Conservation (phyloP, 371 early-diverging fungal genomes). For the Lichtheimia corymbifera region DNA sequence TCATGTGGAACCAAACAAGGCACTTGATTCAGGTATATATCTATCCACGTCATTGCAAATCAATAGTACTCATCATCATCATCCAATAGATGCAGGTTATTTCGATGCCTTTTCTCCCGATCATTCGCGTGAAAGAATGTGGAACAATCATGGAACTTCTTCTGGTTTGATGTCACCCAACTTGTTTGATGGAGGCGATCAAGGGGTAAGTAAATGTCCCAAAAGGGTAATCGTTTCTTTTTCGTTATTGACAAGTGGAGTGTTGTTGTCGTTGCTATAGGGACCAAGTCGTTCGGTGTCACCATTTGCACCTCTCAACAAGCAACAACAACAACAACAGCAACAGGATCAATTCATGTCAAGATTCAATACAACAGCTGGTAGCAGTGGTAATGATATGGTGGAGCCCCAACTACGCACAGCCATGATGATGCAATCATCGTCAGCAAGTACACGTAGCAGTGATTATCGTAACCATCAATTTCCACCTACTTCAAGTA, state of each 20-base stretch:
- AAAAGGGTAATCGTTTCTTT: too few species aligned
- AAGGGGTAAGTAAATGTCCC: too few species aligned
- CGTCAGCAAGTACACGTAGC: conserved; percentile 8
- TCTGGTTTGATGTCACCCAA: too few species aligned
- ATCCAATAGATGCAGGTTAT: neutral
- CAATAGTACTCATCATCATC: too few species aligned
- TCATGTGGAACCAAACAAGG: conserved; percentile 5
- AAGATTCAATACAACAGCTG: conserved; percentile 1
- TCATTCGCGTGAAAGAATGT: conserved; percentile 8
- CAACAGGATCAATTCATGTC: conserved; percentile 11
- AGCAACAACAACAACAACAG: conserved; percentile 3
- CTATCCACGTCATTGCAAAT: too few species aligned
- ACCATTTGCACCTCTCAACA: conserved; percentile 10
- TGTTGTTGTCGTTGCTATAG: neutral
- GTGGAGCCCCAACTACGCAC: conserved; percentile 1
- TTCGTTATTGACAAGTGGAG: neutral
- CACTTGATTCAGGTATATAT: too few species aligned
- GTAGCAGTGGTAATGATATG: too few species aligned
- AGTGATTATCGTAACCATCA: neutral
- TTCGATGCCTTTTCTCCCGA: conserved; percentile 7
- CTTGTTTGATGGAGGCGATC: too few species aligned
- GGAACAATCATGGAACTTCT: neutral
- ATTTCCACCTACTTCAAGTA: too few species aligned
- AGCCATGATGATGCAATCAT: conserved; percentile 11
- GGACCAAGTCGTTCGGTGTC: conserved; percentile 5